Percentiles rank a stretch among this genome's conserved stretches.
These are phyloP conservation scores for Balamuthia mandrillaris DNA, from an alignment of 208 protist genomes.

Conservation along the genomic window DNA sequence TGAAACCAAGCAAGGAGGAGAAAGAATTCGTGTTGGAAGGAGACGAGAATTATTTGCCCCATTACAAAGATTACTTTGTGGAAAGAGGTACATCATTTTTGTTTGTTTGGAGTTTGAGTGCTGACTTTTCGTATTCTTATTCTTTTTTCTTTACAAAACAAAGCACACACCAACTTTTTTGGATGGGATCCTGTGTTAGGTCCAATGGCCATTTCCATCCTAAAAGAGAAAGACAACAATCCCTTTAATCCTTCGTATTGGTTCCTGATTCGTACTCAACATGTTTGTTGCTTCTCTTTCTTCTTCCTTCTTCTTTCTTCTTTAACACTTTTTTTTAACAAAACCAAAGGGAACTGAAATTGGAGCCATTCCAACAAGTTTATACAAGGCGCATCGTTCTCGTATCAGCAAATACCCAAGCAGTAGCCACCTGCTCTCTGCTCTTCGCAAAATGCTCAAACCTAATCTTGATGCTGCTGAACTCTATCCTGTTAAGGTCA, in stretches of 20 bases:
- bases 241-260: conserved; percentile 18
- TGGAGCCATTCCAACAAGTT: too few species aligned
- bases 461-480: conserved; percentile 11
- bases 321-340: neutral
- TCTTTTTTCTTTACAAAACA: neutral
- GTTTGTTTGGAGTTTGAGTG: neutral
- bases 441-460: neutral
- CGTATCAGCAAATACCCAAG: conserved; percentile 23
- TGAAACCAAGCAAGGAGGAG: too few species aligned
- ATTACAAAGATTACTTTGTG: conserved; percentile 32
- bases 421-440: neutral
- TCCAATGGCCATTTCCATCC: conserved; percentile 24
- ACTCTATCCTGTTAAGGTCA: conserved; percentile 21
- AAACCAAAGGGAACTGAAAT: too few species aligned
- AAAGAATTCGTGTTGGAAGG: too few species aligned
- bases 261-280: conserved; percentile 30
- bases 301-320: neutral
- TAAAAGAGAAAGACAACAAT: conserved; percentile 3
- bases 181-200: conserved; percentile 7
- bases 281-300: neutral
- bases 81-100: conserved; percentile 5
- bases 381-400: too few species aligned
- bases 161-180: conserved; percentile 20
- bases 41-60: conserved; percentile 9
- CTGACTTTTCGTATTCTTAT: neutral